Evolutionary conservation across 805 yeast species (phyloP).

Genomic region (Yarrowia phangngaensis): DNA sequence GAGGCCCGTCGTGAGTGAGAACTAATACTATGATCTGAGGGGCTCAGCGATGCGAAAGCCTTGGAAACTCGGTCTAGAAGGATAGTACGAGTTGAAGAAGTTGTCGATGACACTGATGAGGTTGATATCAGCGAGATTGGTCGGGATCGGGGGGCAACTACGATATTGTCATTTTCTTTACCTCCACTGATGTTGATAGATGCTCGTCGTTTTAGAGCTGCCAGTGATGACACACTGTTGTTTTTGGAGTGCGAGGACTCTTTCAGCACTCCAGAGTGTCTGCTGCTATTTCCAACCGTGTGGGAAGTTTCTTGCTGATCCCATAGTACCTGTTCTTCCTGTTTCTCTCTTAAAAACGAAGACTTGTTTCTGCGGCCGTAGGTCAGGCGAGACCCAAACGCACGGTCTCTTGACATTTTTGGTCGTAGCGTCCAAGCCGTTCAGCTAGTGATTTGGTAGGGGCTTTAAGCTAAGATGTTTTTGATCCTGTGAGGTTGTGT

Average conservation of each 20-base stretch:
- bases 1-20: constrained; percentile 20
- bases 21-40: constrained; percentile 13
- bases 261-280: constrained; percentile 5
- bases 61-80: constrained; percentile 11
- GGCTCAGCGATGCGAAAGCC: constrained; percentile 27
- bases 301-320: constrained; percentile 8
- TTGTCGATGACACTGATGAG: constrained; percentile 31
- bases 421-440: too few species aligned
- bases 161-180: constrained; percentile 8
- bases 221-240: constrained; percentile 14
- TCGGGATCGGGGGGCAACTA: constrained; percentile 1
- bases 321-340: constrained; percentile 24
- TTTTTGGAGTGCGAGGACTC: constrained; percentile 20
- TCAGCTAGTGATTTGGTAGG: background rate
- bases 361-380: constrained; percentile 23
- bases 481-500: too few species aligned
- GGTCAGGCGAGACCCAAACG: constrained; percentile 16
- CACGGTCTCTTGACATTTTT: constrained; percentile 11
- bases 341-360: constrained; percentile 13
- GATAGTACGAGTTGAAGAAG: constrained; percentile 24
- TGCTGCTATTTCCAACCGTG: background rate
- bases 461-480: background rate
- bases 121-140: constrained; percentile 26
- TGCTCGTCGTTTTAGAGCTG: constrained; percentile 8
- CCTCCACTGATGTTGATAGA: background rate